phyloP scores from a whole-genome alignment of 1,284 basidiomycete species.

The Exsudoporus floridanus region DNA sequence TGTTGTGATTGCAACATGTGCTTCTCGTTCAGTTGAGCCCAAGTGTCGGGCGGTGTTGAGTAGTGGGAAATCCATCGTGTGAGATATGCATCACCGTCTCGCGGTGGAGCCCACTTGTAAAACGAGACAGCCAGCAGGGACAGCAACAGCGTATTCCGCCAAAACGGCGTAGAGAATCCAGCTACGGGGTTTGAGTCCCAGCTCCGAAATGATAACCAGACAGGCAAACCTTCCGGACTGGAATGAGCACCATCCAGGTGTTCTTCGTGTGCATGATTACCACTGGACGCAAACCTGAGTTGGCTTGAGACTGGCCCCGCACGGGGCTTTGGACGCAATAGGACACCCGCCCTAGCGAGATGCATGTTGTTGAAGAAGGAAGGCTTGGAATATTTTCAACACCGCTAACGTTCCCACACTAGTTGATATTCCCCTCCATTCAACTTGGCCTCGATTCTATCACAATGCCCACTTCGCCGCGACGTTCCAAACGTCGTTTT shows the following conservation, averaged over 20 bases:
- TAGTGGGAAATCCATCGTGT: conserved; percentile 63
- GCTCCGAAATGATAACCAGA: conserved; percentile 1
- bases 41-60: conserved; percentile 47
- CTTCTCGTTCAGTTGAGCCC: conserved; percentile 52
- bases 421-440: background rate
- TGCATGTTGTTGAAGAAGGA: conserved; percentile 19
- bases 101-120: conserved; percentile 66
- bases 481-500: conserved; percentile 35
- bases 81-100: conserved; percentile 56
- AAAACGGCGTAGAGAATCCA: conserved; percentile 62
- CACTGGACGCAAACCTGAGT: conserved; percentile 42
- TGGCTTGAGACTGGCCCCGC: conserved; percentile 24
- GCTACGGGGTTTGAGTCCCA: conserved; percentile 13
- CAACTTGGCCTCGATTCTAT: background rate
- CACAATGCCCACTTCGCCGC: conserved; percentile 34
- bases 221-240: conserved; percentile 55
- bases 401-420: conserved; percentile 20
- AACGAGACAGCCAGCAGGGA: conserved; percentile 49
- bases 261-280: conserved; percentile 38
- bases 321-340: conserved; percentile 30
- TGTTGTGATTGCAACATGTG: conserved; percentile 53
- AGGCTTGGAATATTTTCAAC: background rate
- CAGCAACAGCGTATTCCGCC: conserved; percentile 56
- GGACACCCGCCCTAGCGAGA: conserved; percentile 37
- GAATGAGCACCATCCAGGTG: conserved; percentile 45